Base-by-base conservation (phyloP, 257 asterid genomes). In the Rubia yunnanensis region DNA sequence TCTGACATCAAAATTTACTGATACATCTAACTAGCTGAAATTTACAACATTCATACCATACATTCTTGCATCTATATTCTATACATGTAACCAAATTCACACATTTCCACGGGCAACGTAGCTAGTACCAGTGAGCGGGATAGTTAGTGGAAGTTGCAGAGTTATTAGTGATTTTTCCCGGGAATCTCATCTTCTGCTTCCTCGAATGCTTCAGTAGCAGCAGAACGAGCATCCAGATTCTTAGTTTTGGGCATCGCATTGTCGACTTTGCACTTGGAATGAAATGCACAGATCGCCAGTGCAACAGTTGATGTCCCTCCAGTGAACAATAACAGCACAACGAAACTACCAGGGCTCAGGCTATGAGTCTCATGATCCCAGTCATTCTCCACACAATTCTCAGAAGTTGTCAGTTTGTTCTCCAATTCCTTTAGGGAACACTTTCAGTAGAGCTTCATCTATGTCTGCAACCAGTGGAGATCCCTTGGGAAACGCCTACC, bases 401-500 rank as follows among this genome's bases (percentile, higher is more conserved):
- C 74, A 2, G 77, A 71, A 50, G 69, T 73, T 18, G 67, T 60
- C 52, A 73, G 26, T 1, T 39, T 64, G 39, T 64, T 70, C 65
- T 73, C 84, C 49, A 80, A 49, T 23, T 71, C 78, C 60, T 65
- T 80, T 7, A 70, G 55, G 50, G 2, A 73, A 73, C 27, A 73
- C 79, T 31, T 63, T 71, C 50, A 77, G 36, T 15, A 79, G 20
- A 20, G 82, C 82, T 69, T 77, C 63, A 15, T 76, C 74, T 11
- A 80, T 58, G 68, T 77, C 80, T 26, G 72, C 61, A n/a, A 80
- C 38, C 78, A 80, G 3, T 2, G 50, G 71, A 22, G 82, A 80
- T 13, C 82, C 85, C 44, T 77, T 77, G 1, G 80, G 80, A 34
- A 80, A 80, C 31, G 82, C 82, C 82, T 80, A 31, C 49, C 9